Conservation (phyloP, 2,329 filamentous ascomycete species). For the Thelonectria blattea region DNA sequence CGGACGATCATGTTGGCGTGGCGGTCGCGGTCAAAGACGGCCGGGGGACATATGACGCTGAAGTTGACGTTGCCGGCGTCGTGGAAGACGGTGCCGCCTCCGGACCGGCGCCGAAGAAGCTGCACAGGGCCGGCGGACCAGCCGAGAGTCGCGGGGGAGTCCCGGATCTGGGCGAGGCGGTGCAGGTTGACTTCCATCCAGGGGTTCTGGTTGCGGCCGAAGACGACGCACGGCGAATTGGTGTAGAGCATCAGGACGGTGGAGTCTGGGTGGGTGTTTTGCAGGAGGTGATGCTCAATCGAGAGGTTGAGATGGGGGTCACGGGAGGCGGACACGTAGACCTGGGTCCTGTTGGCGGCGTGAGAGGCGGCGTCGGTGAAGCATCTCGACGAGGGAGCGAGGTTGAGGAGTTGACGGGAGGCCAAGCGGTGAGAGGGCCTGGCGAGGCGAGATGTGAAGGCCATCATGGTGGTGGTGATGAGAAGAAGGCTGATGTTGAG, state of each 20-base stretch:
- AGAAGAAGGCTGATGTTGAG: neutral
- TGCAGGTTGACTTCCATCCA: slow-evolving; percentile 88
- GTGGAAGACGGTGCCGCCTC: slow-evolving; percentile 94
- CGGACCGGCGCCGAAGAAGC: slow-evolving; percentile 83
- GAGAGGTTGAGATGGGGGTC: slow-evolving; percentile 92
- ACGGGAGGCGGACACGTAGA: slow-evolving; percentile 72
- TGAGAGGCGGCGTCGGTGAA: slow-evolving; percentile 49
- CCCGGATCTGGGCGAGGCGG: slow-evolving; percentile 51
- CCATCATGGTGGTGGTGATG: slow-evolving; percentile 20
- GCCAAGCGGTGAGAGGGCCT: neutral
- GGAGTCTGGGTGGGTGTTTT: slow-evolving; percentile 73
- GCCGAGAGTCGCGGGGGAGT: slow-evolving; percentile 29
- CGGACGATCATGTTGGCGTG: slow-evolving; percentile 93
- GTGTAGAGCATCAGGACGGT: slow-evolving; percentile 85
- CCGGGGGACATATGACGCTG: slow-evolving; percentile 83
- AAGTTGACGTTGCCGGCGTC: slow-evolving; percentile 94
- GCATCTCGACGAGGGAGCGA: slow-evolving; percentile 31
- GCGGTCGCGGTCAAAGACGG: slow-evolving; percentile 78
- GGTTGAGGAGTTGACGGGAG: slow-evolving; percentile 7
- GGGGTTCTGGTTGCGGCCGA: slow-evolving; percentile 97
- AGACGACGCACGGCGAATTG: slow-evolving; percentile 85
- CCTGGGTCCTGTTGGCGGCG: slow-evolving; percentile 60
- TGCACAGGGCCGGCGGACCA: slow-evolving; percentile 46
- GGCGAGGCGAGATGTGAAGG: slow-evolving; percentile 17
- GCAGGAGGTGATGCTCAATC: slow-evolving; percentile 88